Conservation (phyloP, 1,284 basidiomycete genomes). For the Rhizoctonia solani region DNA sequence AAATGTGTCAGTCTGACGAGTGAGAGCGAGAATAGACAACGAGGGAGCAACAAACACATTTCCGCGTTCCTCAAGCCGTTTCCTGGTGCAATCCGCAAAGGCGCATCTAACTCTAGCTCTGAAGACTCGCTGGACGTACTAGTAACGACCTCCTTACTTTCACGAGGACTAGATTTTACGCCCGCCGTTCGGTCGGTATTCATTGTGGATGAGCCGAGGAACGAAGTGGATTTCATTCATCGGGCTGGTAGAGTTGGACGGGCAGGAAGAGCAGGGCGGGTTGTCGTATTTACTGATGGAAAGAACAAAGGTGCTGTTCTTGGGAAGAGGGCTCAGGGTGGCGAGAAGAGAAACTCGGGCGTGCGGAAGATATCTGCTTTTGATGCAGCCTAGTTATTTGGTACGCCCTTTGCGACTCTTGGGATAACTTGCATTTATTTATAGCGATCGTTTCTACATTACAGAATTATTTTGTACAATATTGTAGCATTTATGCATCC, state of each 20-base stretch:
- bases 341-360: neutral
- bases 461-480: too few relatives aligned
- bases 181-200: constrained; percentile 77
- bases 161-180: constrained; percentile 87
- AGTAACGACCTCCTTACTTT: constrained; percentile 86
- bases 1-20: constrained; percentile 66
- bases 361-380: constrained; percentile 16
- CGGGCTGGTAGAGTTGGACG: constrained; percentile 72
- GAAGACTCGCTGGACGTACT: constrained; percentile 63
- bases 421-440: too few relatives aligned
- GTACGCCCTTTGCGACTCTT: too few relatives aligned
- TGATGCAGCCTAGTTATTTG: constrained; percentile 12
- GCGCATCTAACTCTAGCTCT: neutral
- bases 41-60: constrained; percentile 74
- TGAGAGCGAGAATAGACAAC: constrained; percentile 57
- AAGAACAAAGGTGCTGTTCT: too few relatives aligned
- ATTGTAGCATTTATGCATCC: too few relatives aligned
- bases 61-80: constrained; percentile 61
- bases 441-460: too few relatives aligned
- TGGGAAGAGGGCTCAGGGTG: neutral
- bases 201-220: constrained; percentile 81
- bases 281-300: constrained; percentile 57
- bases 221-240: constrained; percentile 88
- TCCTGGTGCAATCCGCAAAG: constrained; percentile 21
- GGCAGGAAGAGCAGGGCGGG: constrained; percentile 68